These are phyloP conservation scores for Nothophoma quercina DNA, from an alignment of 2,329 filamentous ascomycete genomes.

Conservation along the genomic window DNA sequence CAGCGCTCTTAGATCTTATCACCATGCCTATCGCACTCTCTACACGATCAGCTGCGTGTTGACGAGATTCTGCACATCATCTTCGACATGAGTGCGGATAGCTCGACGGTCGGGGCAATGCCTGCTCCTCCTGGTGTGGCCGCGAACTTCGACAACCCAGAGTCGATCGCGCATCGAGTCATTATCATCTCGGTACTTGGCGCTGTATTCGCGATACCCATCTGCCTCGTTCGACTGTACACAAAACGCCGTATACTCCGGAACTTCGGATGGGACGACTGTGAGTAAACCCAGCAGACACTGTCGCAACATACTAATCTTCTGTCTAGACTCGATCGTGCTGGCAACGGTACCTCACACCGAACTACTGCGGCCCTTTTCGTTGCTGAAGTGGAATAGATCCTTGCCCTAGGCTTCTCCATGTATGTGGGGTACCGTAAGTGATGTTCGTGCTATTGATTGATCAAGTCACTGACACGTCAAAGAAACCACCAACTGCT, in stretches of 20 bases:
- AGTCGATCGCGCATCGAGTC: constrained; percentile 26
- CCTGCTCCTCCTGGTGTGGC: constrained; percentile 8
- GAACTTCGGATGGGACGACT: constrained; percentile 23
- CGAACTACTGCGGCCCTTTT: background rate
- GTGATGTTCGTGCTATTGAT: background rate
- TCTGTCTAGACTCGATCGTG: constrained; percentile 15
- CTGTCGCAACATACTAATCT: background rate
- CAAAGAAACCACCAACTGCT: constrained; percentile 25
- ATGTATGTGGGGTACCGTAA: constrained; percentile 20
- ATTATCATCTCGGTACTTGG: constrained; percentile 21
- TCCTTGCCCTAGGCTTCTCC: constrained; percentile 21
- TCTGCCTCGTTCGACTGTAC: constrained; percentile 23
- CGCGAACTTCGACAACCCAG: constrained; percentile 14
- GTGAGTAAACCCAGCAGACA: background rate
- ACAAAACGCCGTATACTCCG: constrained; percentile 24
- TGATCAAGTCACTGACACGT: background rate
- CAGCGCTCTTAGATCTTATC: background rate
- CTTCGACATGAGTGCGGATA: constrained; percentile 1
- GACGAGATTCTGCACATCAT: background rate
- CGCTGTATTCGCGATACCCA: constrained; percentile 19
- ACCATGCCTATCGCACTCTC: background rate
- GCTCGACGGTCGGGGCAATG: constrained; percentile 1
- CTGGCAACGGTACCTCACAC: constrained; percentile 15
- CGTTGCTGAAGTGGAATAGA: constrained; percentile 10
- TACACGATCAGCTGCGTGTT: background rate